These are phyloP conservation scores for Hemisphaericaspora nanyangensis DNA, from an alignment of 805 yeast species.

Conservation along the genomic window DNA sequence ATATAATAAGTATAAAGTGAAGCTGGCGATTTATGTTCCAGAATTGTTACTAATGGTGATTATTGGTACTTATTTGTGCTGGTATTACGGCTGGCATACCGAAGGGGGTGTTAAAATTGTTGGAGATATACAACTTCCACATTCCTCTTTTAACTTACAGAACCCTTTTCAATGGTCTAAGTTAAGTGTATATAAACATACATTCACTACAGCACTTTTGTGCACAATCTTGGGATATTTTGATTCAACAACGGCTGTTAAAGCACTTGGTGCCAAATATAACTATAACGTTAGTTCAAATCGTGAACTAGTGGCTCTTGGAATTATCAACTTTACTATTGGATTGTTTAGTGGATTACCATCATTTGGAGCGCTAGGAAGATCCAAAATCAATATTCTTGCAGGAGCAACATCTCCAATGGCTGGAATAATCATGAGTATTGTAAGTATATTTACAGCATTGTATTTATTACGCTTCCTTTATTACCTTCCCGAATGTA, in stretches of 20 bases:
- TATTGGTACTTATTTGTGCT: conserved; percentile 24
- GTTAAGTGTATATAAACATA: conserved; percentile 18
- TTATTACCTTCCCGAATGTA: conserved; percentile 29
- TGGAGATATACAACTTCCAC: conserved; percentile 19
- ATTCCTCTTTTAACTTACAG: conserved; percentile 4
- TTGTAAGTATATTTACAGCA: conserved; percentile 19
- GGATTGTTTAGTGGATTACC: conserved; percentile 31
- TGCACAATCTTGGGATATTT: conserved; percentile 32
- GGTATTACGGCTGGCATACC: conserved; percentile 19
- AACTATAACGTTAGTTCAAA: conserved; percentile 30
- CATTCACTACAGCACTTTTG: conserved; percentile 27
- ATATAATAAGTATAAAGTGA: conserved; percentile 13
- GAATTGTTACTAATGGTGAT: conserved; percentile 31
- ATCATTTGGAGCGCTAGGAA: conserved; percentile 33
- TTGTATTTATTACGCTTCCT: conserved; percentile 21
- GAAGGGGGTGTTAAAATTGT: conserved; percentile 25
- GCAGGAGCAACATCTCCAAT: conserved; percentile 51
- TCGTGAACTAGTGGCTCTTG: conserved; percentile 31
- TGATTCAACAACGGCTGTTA: conserved; percentile 34
- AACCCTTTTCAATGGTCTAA: conserved; percentile 22
- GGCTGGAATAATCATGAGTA: conserved; percentile 33
- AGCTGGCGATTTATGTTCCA: conserved; percentile 24
- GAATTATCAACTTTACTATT: conserved; percentile 24
- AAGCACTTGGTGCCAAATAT: conserved; percentile 27
- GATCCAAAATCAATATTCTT: conserved; percentile 27